These are phyloP conservation scores for Dictyostelium firmibasis DNA, from an alignment of 78 protist genomes.

Conservation along the genomic window DNA sequence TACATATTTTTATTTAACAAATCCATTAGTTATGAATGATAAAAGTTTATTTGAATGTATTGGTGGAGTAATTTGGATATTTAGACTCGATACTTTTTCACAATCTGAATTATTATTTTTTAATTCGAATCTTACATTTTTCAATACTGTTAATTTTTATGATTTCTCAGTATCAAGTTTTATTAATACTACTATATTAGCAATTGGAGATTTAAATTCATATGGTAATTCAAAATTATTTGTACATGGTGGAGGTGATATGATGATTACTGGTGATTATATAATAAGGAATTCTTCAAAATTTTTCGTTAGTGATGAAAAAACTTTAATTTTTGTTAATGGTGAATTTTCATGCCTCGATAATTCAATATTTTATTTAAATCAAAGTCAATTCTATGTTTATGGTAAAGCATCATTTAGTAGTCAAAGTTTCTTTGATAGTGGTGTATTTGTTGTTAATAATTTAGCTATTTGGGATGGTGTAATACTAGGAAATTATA, in stretches of 20 bases:
- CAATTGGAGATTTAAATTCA: neutral
- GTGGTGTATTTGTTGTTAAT: neutral
- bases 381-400: neutral
- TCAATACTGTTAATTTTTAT: neutral
- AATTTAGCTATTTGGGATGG: neutral
- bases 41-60: neutral
- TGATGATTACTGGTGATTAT: neutral
- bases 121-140: neutral
- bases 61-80: neutral
- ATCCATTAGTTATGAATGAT: neutral
- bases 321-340: neutral
- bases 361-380: neutral
- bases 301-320: neutral
- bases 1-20: neutral
- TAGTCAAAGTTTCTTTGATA: neutral
- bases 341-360: neutral
- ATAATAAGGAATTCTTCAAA: neutral
- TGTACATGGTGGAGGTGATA: neutral
- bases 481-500: neutral
- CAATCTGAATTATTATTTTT: neutral
- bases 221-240: neutral
- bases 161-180: neutral
- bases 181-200: neutral
- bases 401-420: neutral
- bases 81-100: neutral